Percentiles rank a stretch among this genome's conserved stretches.
phyloP scores from a whole-genome alignment of 2,329 filamentous ascomycete species.

The Aschersonia sp. region DNA sequence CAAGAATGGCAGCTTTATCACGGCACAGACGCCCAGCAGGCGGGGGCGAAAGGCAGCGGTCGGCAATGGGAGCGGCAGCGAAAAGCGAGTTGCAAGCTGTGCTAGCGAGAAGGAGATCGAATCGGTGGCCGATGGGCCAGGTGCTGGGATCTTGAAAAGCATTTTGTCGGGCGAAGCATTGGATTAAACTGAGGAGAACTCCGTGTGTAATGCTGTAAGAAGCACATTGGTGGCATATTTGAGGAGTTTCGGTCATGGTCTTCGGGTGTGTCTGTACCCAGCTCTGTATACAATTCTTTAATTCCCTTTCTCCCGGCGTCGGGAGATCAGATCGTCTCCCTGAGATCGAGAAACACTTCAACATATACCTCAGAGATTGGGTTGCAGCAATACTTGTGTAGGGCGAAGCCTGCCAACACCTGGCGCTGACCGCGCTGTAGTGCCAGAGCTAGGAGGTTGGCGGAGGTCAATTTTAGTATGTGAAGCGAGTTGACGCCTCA shows the following conservation, averaged over 20 bases:
- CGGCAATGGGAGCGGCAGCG: slow-evolving; percentile 59
- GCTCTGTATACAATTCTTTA: too few species aligned
- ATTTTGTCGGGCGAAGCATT: slow-evolving; percentile 48
- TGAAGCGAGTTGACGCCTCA: too few species aligned
- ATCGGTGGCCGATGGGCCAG: slow-evolving; percentile 49
- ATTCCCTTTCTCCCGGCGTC: too few species aligned
- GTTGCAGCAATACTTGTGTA: too few species aligned
- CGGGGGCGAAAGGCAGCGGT: slow-evolving; percentile 43
- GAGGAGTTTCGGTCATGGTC: not conserved
- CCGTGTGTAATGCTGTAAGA: not conserved
- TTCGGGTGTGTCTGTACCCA: too few species aligned
- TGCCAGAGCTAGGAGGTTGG: too few species aligned
- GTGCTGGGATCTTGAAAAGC: slow-evolving; percentile 44
- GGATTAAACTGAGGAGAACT: slow-evolving; percentile 21
- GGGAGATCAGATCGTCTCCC: too few species aligned
- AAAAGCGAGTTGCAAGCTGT: slow-evolving; percentile 65
- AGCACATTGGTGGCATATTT: not conserved
- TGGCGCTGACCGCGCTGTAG: too few species aligned
- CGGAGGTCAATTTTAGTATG: too few species aligned
- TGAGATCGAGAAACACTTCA: too few species aligned
- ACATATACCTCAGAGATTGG: too few species aligned
- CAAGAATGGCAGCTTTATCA: slow-evolving; percentile 52
- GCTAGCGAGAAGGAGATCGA: slow-evolving; percentile 70
- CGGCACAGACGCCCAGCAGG: slow-evolving; percentile 56
- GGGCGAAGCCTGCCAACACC: too few species aligned